Conservation (phyloP, 1,139 yeast genomes). For the Sugiyamaella grinbergsii region DNA sequence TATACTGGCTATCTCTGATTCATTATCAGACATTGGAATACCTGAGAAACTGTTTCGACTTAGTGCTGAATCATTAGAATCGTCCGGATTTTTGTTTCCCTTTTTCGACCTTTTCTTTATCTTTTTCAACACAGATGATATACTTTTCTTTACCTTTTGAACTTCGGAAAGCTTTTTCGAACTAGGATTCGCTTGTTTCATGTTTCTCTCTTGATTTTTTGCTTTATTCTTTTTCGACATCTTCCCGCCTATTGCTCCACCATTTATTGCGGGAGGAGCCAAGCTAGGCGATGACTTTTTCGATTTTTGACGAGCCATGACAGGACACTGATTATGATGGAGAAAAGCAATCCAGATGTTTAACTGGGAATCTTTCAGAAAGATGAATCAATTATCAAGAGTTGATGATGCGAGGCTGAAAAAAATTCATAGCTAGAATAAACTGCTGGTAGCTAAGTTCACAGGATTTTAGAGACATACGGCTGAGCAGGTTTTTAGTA, state of each 20-base stretch:
- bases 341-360: not conserved
- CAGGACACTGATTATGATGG: not conserved
- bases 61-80: not conserved
- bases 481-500: too few relatives aligned
- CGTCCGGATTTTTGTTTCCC: not conserved
- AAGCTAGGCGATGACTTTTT: constrained; percentile 2
- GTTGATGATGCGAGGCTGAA: not conserved
- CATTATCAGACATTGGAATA: not conserved
- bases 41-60: constrained; percentile 1
- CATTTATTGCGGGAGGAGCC: constrained; percentile 1
- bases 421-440: too few relatives aligned
- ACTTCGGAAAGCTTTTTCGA: constrained; percentile 4
- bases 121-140: not conserved
- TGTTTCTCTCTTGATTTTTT: not conserved
- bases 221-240: not conserved
- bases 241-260: not conserved
- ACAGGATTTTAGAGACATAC: too few relatives aligned
- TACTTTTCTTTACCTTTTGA: constrained; percentile 1
- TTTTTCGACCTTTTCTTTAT: not conserved
- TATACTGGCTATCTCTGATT: not conserved
- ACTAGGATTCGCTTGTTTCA: not conserved
- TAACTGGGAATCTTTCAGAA: too few relatives aligned
- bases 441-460: too few relatives aligned
- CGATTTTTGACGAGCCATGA: constrained; percentile 2
- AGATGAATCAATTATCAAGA: too few relatives aligned